Evolutionary conservation across 495 filamentous ascomycete genomes (phyloP), one percentile per base, ranked within the genome.

Genomic region (Daldinia vernicosa): DNA sequence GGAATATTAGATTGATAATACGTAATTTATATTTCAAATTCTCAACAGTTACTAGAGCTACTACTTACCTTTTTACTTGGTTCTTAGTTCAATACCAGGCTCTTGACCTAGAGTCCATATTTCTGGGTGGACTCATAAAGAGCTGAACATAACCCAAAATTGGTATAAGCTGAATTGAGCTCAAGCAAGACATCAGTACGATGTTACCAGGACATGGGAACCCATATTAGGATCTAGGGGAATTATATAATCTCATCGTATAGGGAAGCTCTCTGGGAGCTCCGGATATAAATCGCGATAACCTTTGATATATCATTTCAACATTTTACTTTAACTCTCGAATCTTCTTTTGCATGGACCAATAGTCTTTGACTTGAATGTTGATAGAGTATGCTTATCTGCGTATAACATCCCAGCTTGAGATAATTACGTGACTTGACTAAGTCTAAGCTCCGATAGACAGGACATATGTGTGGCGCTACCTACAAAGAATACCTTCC

Each of bases 221-320:
- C 9, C 8, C 11, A 24, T 47, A 12, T 52, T n/a, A 30, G 12
- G 11, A 52, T 52, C 50, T 52, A n/a, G 50, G 22, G 6, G n/a
- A 47, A 47, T 52, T 27, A 52, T 52, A 52, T 27, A 28, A 28
- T 52, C 22, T 28, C 15, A 6, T 52, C 50, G 11, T 52, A 52
- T 39, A 22, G 11, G 55, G 55, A 15, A 27, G 22, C 4, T 40
- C 30, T 1, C 32, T 22, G n/a, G 55, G 32, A 8, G 32, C 1
- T 32, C 19, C 17, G 33, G 55, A 33, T 17, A 40, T 12, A 19
- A 33, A 59, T 59, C 55, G 33, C 11, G 33, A 17, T 59, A 59
- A 59, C n/a, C 24, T 14, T 27, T 40, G 55, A 59, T 35, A 28
- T 14, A 37, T 59, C 55, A 27, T 39, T 43, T 30, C 54, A 3